phyloP scores from a whole-genome alignment of 1,139 yeast genomes.

The Lodderomyces parapsilosis region DNA sequence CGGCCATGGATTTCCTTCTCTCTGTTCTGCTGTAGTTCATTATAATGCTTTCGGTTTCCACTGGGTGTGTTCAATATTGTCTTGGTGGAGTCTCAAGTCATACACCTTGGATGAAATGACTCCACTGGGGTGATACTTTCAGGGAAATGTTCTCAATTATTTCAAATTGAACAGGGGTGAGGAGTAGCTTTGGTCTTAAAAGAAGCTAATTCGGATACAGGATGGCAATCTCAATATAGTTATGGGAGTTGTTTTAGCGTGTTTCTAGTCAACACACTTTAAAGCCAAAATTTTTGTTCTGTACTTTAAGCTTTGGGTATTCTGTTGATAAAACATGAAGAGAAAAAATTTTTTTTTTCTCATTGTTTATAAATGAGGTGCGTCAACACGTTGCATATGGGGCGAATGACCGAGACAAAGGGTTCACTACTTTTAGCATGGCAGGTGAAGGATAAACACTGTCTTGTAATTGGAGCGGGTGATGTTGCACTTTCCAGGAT shows the following conservation, averaged over 20 bases:
- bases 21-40: slow-evolving; percentile 26
- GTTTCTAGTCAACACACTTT: not conserved
- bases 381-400: slow-evolving; percentile 3
- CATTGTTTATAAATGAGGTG: not conserved
- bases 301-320: not conserved
- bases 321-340: slow-evolving; percentile 5
- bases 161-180: not conserved
- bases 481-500: slow-evolving; percentile 78
- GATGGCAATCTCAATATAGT: no score
- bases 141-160: not conserved
- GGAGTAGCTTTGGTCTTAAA: no score
- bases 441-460: slow-evolving; percentile 66
- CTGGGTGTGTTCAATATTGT: not conserved
- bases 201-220: no score
- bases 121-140: not conserved
- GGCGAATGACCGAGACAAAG: slow-evolving; percentile 20
- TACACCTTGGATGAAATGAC: not conserved
- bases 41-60: not conserved
- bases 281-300: not conserved
- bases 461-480: slow-evolving; percentile 78
- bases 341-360: slow-evolving; percentile 3
- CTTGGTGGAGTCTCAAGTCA: not conserved
- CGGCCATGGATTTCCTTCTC: slow-evolving; percentile 73
- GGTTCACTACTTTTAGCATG: slow-evolving; percentile 70
- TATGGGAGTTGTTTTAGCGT: no score